Base-by-base conservation (phyloP, 2,329 filamentous ascomycete species). In the Colletotrichum acutatum region DNA sequence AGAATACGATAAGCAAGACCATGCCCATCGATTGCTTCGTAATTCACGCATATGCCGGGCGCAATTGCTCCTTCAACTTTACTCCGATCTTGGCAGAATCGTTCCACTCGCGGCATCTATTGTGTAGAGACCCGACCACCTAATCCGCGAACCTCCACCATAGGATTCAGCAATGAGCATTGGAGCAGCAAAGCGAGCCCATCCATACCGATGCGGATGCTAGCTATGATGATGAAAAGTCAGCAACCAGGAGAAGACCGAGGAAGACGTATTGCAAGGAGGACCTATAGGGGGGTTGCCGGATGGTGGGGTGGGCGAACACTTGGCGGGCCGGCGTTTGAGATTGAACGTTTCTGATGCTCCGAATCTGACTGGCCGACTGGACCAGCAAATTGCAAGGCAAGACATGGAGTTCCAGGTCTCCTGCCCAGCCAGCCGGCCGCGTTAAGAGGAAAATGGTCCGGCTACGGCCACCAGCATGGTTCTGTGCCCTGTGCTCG, bases 301-400 rank as follows among this genome's bases (percentile, higher is more conserved):
- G 54, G 70, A 37, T 58, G 46, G 70, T 61, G 66, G 70, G 60
- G 54, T 60, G 34, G 49, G 30, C 24, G 28, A 59, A 26, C 22
- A 54, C 60, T 70, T 70, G 70, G 60, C 66, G 66, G 70, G 66
- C 66, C 60, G 66, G 66, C 66, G 70, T 72, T 72, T 72, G 60
- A 70, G 66, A 65, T 72, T 70, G 66, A 72, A 72, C 60, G 70
- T 72, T 72, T 72, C 70, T 72, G 70, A 61, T 56, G 60, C 66
- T 57, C 60, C 70, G 66, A 72, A 72, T 49, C 59, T 70, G 70
- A 72, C 66, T 69, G 66, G 69, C 52, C 24, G 65, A 22, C 14
- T 57, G 58, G 52, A n/a, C 16, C 52, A 58, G 34, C 60, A 42
- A 58, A 30, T 24, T 26, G 26, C 46, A 28, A 66, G 42, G 42